Base-by-base conservation (phyloP, 1,139 yeast genomes). In the Pneumocystis murina region DNA sequence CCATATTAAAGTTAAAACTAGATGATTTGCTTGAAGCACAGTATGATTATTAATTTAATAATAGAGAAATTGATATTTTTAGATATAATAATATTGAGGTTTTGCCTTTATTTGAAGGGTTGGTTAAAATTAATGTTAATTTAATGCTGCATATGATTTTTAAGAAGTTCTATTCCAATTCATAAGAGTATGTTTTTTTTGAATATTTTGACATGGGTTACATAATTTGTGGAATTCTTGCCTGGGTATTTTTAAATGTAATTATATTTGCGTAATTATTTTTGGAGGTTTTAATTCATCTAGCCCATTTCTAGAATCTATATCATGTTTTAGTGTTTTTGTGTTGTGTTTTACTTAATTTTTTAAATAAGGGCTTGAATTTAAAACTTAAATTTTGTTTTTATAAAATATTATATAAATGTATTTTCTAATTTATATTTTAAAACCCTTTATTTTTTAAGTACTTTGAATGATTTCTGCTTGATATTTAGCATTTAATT, bases 1-100 rank as follows among this genome's bases (percentile, higher is more conserved):
- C 86, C 0, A 74, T 76, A 20, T 76, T 77, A 30, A 76, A 78
- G 16, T 71, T 86, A 28, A 78, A 87, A 0, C 75, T 87, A 65
- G 96, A 89, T 70, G 84, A 86, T 62, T 74, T 89, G 64, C 77
- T 89, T 66, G 81, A 81, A 61, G 79, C 80, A 66, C 95, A 88
- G 73, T 87, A 64, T 82, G 68, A 35, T 40, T 12, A 43, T 2
- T 12, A 1, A 54, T 20, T 41, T 36, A 30, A 16, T 58, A 39
- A 7, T 20, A 10, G 20, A 55, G 55, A 40, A 40, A 38, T 55
- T 33, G 28, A 35, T 62, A 5, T 40, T 40, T 40, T 17, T 43
- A 64, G 70, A 64, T 63, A 76, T 68, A 75, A 75, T 68, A 80
- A 80, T 68, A 76, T 80, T 67, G 75, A 76, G 62, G 75, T 75